Conservation (phyloP, 768 basidiomycete species). For the Mycena rebaudengoi region DNA sequence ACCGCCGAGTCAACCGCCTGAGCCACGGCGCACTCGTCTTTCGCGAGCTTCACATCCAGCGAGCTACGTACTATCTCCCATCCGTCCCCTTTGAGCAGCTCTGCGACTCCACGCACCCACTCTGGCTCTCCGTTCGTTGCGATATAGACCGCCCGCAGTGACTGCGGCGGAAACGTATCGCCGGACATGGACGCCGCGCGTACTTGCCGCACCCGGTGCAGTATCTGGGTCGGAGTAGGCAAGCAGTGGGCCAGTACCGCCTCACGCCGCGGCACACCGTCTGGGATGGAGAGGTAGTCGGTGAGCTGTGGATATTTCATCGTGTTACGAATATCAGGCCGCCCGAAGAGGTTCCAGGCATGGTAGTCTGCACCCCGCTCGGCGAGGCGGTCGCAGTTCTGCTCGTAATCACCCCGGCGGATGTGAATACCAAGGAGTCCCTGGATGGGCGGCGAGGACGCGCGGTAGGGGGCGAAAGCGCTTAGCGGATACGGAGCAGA, state of each 20-base stretch:
- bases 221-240: background rate
- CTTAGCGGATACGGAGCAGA: constrained; percentile 7
- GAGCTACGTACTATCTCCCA: background rate
- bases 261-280: background rate
- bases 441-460: constrained; percentile 4
- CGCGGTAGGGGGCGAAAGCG: constrained; percentile 11
- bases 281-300: background rate
- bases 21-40: background rate
- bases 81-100: background rate
- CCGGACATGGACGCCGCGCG: background rate
- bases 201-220: background rate
- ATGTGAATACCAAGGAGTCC: constrained; percentile 21
- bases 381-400: constrained; percentile 19
- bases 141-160: too few relatives aligned
- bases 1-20: background rate
- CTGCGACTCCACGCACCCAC: background rate
- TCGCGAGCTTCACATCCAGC: background rate
- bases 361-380: constrained; percentile 7
- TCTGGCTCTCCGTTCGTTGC: too few relatives aligned
- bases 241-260: background rate
- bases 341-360: constrained; percentile 18
- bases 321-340: constrained; percentile 1
- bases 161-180: too few relatives aligned
- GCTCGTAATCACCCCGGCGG: constrained; percentile 22
- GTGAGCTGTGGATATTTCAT: background rate